Conservation (phyloP, 805 yeast species). For the Spathaspora boniae region DNA sequence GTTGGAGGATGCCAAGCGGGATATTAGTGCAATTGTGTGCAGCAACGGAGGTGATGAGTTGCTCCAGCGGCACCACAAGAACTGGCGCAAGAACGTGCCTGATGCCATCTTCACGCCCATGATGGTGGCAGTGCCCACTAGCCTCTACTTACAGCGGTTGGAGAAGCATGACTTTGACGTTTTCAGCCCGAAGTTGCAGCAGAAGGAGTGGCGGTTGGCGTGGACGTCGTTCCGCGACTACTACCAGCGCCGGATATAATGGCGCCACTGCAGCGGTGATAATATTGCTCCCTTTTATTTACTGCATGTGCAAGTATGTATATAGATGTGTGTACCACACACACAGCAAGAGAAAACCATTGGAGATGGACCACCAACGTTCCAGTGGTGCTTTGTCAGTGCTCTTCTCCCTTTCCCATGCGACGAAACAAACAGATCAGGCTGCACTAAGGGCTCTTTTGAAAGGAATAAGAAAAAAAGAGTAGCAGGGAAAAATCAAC, state of each 20-base stretch:
- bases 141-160: constrained; percentile 56
- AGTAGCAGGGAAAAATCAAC: no score
- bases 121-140: constrained; percentile 64
- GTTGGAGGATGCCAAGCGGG: constrained; percentile 34
- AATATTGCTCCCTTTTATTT: background rate
- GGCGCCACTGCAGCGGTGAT: no score
- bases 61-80: constrained; percentile 21
- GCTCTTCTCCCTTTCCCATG: no score
- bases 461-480: no score
- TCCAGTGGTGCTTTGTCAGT: no score
- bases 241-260: constrained; percentile 33
- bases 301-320: background rate
- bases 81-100: constrained; percentile 49
- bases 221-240: constrained; percentile 54
- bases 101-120: constrained; percentile 67
- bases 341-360: no score
- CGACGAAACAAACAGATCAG: no score
- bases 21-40: constrained; percentile 29
- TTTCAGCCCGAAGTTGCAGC: constrained; percentile 38
- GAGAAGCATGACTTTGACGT: constrained; percentile 67
- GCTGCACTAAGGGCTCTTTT: no score
- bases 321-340: background rate
- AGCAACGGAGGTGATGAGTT: constrained; percentile 22
- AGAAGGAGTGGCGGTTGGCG: constrained; percentile 64
- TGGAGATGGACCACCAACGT: no score